Base-by-base conservation (phyloP, 768 basidiomycete species). In the Cytidiella melzeri region DNA sequence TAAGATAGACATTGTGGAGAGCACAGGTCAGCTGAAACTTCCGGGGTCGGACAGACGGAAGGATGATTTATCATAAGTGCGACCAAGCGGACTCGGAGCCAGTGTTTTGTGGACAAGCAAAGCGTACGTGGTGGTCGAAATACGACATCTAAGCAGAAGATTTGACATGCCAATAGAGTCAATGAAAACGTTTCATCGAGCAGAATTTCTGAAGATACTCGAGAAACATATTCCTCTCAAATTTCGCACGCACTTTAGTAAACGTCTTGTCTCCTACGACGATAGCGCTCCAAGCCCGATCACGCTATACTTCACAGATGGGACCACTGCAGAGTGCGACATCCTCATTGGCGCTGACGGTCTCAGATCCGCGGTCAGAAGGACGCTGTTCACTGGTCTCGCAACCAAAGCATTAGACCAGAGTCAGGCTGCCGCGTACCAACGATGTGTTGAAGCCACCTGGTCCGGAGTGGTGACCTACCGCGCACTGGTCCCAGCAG, bases 391-490 rank as follows among this genome's bases (percentile, higher is more conserved):
- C 44, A 23, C 25, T 12, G 5, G 23, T n/a, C 47, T 58, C 4
- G 45, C 50, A 30, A 42, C 48, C 36, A 39, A 48, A 2, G 43
- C 47, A 2, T 45, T 45, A 4, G 11, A 45, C 11, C 19, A 34
- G 4, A 57, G 52, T 3, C 19, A 47, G 21, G 47, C 54, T 10
- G 42, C 38, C n/a, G n/a, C 19, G 20, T 23, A 57, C n/a, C 21
- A 45, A 15, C 50, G 58, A 11, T 54, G 52, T 12, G 42, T 57
- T 0, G 49, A 64, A 13, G 67, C 75, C 5, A 57, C 57, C 0
- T 77, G 71, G 63, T 73, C 68, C 1, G 77, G 77, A 6, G 66
- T 64, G 3, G 47, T 61, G 3, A 63, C 65, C 1, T 76, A 77
- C 48, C 64, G 75, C 4, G 60, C 51, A 3, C 55, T 75, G 19